These are phyloP conservation scores for Raphanus sativus DNA, from an alignment of 345 rosid genomes.

Conservation along the genomic window DNA sequence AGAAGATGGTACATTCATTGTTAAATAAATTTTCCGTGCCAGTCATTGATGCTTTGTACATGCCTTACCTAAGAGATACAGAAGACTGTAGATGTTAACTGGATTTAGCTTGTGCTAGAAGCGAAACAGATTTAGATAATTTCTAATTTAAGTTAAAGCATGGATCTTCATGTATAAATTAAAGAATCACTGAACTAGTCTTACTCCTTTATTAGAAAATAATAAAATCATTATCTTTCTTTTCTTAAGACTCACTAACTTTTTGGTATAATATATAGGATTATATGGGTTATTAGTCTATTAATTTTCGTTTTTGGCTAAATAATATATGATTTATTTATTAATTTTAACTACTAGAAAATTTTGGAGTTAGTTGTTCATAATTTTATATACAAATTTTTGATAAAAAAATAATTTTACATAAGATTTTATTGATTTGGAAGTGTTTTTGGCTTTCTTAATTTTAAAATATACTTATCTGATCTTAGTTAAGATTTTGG, in stretches of 20 bases:
- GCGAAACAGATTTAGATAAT: conserved; percentile 31
- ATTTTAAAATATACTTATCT: neutral
- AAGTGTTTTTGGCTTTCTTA: neutral
- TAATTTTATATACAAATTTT: neutral
- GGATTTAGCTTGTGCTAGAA: conserved; percentile 49
- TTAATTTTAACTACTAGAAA: neutral
- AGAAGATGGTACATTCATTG: neutral
- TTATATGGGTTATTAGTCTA: neutral
- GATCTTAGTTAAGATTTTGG: neutral
- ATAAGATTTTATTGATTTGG: neutral
- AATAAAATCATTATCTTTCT: neutral
- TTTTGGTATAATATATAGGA: neutral
- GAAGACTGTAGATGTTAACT: conserved; percentile 5
- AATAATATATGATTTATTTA: neutral
- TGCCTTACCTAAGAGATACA: conserved; percentile 6
- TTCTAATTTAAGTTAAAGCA: too few species aligned
- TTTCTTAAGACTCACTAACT: neutral
- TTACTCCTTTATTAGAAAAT: neutral
- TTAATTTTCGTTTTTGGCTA: neutral
- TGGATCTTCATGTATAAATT: too few species aligned
- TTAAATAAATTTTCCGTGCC: neutral
- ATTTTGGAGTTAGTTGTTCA: neutral
- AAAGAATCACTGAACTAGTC: neutral
- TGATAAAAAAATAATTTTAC: neutral
- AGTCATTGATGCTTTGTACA: conserved; percentile 23